phyloP scores from a whole-genome alignment of 805 yeast genomes.

The Grigorovia transvaalensis region DNA sequence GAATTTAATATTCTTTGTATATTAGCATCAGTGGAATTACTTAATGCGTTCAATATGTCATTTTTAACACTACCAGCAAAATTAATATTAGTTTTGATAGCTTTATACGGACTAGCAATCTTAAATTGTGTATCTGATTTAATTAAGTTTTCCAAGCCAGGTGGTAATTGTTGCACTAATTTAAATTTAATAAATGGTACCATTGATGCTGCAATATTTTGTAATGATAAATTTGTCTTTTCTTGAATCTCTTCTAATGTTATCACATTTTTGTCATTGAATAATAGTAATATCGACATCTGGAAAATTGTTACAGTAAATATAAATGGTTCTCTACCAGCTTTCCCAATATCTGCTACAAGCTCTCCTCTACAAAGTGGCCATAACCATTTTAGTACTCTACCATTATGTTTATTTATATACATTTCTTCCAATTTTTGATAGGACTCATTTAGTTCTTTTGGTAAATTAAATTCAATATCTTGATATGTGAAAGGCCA shows the following conservation, averaged over 20 bases:
- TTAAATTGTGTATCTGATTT: slow-evolving; percentile 52
- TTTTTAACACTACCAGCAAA: slow-evolving; percentile 51
- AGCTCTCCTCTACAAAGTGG: slow-evolving; percentile 86
- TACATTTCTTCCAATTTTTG: slow-evolving; percentile 62
- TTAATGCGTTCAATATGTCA: slow-evolving; percentile 20
- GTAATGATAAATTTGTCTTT: slow-evolving; percentile 55
- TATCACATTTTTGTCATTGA: slow-evolving; percentile 43
- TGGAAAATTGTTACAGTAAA: slow-evolving; percentile 81
- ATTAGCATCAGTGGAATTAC: slow-evolving; percentile 8
- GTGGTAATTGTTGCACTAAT: slow-evolving; percentile 56
- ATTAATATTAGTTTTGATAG: slow-evolving; percentile 75
- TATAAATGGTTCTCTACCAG: slow-evolving; percentile 69
- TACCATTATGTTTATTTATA: slow-evolving; percentile 66
- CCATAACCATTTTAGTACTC: slow-evolving; percentile 94
- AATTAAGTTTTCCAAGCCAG: slow-evolving; percentile 43
- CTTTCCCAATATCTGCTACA: slow-evolving; percentile 71
- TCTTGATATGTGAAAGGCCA: slow-evolving; percentile 57
- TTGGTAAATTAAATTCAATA: slow-evolving; percentile 50
- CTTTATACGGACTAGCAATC: slow-evolving; percentile 71
- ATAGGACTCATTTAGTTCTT: slow-evolving; percentile 52
- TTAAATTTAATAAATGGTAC: slow-evolving; percentile 71
- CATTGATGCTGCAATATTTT: slow-evolving; percentile 64
- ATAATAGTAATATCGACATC: slow-evolving; percentile 77
- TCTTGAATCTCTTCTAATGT: slow-evolving; percentile 52
- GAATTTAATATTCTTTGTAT: slow-evolving; percentile 12